These are phyloP conservation scores for Lunasporangiospora selenospora DNA, from an alignment of 192 early-diverging fungal genomes.

Conservation along the genomic window DNA sequence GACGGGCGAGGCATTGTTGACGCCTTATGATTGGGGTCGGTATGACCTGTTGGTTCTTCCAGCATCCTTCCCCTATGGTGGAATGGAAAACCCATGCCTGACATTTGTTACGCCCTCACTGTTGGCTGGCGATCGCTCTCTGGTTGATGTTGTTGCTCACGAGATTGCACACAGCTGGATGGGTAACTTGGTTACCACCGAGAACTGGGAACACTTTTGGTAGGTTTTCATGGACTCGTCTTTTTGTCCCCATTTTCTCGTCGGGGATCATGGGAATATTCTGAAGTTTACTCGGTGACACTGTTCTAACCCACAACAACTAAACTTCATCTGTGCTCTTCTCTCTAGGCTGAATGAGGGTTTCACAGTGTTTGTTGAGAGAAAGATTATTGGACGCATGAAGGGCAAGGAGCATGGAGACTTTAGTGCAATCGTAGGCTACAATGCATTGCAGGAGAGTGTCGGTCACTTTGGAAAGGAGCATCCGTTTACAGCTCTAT, in stretches of 20 bases:
- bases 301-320: no score
- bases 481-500: slow-evolving; percentile 70
- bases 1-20: slow-evolving; percentile 76
- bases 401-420: slow-evolving; percentile 79
- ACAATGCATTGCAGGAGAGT: slow-evolving; percentile 73
- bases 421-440: slow-evolving; percentile 87
- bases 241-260: no score
- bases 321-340: no score
- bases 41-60: slow-evolving; percentile 95
- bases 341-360: slow-evolving; percentile 98
- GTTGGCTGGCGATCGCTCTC: slow-evolving; percentile 90
- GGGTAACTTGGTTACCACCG: slow-evolving; percentile 85
- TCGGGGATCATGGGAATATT: no score
- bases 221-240: no score
- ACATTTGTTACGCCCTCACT: slow-evolving; percentile 99
- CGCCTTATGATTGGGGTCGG: slow-evolving; percentile 95
- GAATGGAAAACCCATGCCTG: slow-evolving; percentile 98
- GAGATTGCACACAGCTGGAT: slow-evolving; percentile 94
- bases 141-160: slow-evolving; percentile 96
- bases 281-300: no score
- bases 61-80: slow-evolving; percentile 87
- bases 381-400: slow-evolving; percentile 86
- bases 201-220: slow-evolving; percentile 73
- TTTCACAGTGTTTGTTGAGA: slow-evolving; percentile 91
- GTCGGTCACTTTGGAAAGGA: slow-evolving; percentile 67